These are phyloP conservation scores for Fusarium scirpi DNA, from an alignment of 2,329 filamentous ascomycete genomes.

Conservation along the genomic window DNA sequence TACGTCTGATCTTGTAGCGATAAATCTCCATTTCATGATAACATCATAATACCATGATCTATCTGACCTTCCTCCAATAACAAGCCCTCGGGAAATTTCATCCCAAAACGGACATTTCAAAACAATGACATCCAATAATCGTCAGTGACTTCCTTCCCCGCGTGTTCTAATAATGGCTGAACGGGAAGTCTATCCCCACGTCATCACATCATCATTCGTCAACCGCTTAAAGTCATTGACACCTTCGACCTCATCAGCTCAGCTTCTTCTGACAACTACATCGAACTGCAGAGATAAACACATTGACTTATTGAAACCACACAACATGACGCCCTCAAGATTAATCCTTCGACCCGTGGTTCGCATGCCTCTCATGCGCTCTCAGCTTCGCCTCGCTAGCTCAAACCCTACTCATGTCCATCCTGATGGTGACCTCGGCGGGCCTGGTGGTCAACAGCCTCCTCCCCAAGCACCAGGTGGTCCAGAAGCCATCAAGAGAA, in stretches of 20 bases:
- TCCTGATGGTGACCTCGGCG: constrained; percentile 44
- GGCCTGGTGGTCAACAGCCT: constrained; percentile 52
- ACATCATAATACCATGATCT: background rate
- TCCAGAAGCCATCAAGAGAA: constrained; percentile 48
- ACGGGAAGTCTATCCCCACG: constrained; percentile 24
- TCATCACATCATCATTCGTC: constrained; percentile 45
- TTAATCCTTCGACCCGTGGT: constrained; percentile 36
- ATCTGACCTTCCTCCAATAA: background rate
- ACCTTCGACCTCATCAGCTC: background rate
- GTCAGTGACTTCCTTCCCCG: constrained; percentile 9
- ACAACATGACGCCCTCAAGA: constrained; percentile 31
- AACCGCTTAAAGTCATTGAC: constrained; percentile 26
- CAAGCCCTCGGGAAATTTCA: background rate
- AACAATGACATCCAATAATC: constrained; percentile 26
- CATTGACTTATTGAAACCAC: background rate
- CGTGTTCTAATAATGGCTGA: constrained; percentile 4
- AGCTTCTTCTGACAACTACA: background rate
- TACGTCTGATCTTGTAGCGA: too few species aligned
- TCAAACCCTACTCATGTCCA: constrained; percentile 6
- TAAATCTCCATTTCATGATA: background rate
- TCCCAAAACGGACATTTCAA: constrained; percentile 15
- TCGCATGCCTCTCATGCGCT: constrained; percentile 22
- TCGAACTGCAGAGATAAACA: too few species aligned
- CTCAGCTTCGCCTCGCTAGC: constrained; percentile 26
- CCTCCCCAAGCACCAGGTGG: constrained; percentile 46